Evolutionary conservation across 1,284 basidiomycete species (phyloP).

Genomic region (Irpex sp.): DNA sequence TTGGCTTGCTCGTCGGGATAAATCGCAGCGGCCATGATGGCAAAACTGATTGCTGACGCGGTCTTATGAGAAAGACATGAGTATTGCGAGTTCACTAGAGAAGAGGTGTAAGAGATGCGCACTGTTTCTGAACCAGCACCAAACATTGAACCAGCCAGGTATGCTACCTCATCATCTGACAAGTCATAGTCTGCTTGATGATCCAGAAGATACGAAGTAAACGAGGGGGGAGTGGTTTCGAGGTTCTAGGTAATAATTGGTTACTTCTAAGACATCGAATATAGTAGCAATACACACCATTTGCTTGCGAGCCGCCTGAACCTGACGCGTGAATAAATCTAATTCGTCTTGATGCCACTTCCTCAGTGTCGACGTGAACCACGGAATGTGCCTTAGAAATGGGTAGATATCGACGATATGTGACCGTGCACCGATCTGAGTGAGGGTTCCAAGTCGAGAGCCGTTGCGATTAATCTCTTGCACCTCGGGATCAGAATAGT

Average conservation of each 20-base stretch:
- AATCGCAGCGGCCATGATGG: conserved; percentile 60
- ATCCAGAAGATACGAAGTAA: conserved; percentile 55
- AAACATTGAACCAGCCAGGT: conserved; percentile 60
- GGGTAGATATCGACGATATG: conserved; percentile 60
- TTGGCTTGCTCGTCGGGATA: conserved; percentile 51
- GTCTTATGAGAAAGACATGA: conserved; percentile 29
- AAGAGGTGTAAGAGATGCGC: neutral
- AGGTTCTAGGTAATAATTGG: neutral
- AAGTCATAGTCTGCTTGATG: conserved; percentile 46
- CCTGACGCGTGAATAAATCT: conserved; percentile 46
- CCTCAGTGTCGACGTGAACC: conserved; percentile 50
- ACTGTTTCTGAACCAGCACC: conserved; percentile 66
- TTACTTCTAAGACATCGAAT: neutral
- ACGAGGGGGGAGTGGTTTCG: conserved; percentile 41
- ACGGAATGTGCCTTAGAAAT: conserved; percentile 49
- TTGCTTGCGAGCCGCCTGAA: conserved; percentile 39
- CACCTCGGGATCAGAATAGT: conserved; percentile 56
- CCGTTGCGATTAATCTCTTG: conserved; percentile 45
- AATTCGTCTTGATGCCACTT: conserved; percentile 56
- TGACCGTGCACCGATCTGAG: conserved; percentile 45
- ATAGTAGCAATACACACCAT: conserved; percentile 34
- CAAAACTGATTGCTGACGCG: conserved; percentile 51
- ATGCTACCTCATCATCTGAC: conserved; percentile 52
- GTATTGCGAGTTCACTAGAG: neutral
- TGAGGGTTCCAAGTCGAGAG: conserved; percentile 41